Evolutionary conservation across 2,329 filamentous ascomycete species (phyloP).

Genomic region (Botryotinia convoluta): DNA sequence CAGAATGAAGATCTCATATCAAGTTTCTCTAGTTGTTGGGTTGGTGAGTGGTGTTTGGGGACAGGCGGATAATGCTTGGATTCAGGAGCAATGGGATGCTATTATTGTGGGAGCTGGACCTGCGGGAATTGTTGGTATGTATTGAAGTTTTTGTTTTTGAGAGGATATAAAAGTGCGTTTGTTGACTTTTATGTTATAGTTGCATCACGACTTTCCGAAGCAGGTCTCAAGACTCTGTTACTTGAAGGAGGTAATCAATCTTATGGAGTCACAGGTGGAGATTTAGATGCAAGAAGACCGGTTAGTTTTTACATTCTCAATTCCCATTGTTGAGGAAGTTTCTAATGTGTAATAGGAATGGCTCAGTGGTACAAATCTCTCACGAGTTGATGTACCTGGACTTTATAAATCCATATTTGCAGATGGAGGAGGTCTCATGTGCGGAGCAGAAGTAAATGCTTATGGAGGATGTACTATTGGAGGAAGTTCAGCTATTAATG

Average conservation of each 20-base stretch:
- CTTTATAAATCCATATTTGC: constrained; percentile 50
- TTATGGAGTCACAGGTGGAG: constrained; percentile 48
- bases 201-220: constrained; percentile 50
- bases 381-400: constrained; percentile 53
- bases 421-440: constrained; percentile 43
- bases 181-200: not conserved
- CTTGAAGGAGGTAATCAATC: constrained; percentile 52
- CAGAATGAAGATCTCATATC: constrained; percentile 7
- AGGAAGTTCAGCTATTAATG: constrained; percentile 53
- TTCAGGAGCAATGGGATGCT: constrained; percentile 34
- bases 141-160: not conserved
- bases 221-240: constrained; percentile 50
- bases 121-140: constrained; percentile 46
- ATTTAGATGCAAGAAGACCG: constrained; percentile 43
- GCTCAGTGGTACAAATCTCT: constrained; percentile 48
- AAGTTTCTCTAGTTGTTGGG: not conserved
- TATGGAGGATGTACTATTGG: constrained; percentile 52
- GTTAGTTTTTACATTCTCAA: not conserved
- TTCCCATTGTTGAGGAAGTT: not conserved
- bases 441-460: constrained; percentile 43
- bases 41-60: not conserved
- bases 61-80: constrained; percentile 28
- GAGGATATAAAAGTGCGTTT: not conserved
- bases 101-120: constrained; percentile 51
- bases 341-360: constrained; percentile 35